Evolutionary conservation across 805 yeast genomes (phyloP).

Genomic region (Pichia pseudocactophila): DNA sequence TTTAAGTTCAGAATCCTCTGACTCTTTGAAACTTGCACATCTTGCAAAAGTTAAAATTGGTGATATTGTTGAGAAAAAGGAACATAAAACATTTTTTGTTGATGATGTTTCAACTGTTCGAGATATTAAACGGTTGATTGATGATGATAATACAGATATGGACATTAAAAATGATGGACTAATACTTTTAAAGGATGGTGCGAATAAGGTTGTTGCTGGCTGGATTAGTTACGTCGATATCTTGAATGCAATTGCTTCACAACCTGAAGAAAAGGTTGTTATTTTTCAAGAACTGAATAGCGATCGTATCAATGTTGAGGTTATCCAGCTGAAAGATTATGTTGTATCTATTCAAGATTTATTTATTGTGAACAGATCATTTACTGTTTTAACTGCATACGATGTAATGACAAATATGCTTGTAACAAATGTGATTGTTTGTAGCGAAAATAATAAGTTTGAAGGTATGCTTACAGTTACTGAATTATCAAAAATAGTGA

Average conservation of each 20-base stretch:
- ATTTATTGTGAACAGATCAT: conserved; percentile 23
- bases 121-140: not conserved
- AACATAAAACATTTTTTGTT: conserved; percentile 1
- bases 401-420: conserved; percentile 33
- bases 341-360: conserved; percentile 13
- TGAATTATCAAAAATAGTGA: conserved; percentile 8
- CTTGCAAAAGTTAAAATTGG: conserved; percentile 24
- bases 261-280: not conserved
- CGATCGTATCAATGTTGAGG: not conserved
- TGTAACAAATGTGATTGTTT: conserved; percentile 24
- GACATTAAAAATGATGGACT: conserved; percentile 6
- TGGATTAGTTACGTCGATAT: conserved; percentile 9
- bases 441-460: conserved; percentile 16
- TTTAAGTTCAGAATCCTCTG: conserved; percentile 32
- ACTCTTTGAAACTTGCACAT: conserved; percentile 23
- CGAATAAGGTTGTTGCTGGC: conserved; percentile 1
- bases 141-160: not conserved
- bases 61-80: not conserved
- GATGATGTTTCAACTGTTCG: conserved; percentile 3
- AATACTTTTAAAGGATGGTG: conserved; percentile 2
- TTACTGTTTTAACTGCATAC: conserved; percentile 29
- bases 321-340: not conserved
- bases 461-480: conserved; percentile 8
- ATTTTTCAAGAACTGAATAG: not conserved
- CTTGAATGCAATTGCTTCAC: not conserved